Percentiles rank a stretch among this genome's conserved stretches.
Conservation (phyloP, 2,329 filamentous ascomycete genomes). For the Trichoderma semiorbis region DNA sequence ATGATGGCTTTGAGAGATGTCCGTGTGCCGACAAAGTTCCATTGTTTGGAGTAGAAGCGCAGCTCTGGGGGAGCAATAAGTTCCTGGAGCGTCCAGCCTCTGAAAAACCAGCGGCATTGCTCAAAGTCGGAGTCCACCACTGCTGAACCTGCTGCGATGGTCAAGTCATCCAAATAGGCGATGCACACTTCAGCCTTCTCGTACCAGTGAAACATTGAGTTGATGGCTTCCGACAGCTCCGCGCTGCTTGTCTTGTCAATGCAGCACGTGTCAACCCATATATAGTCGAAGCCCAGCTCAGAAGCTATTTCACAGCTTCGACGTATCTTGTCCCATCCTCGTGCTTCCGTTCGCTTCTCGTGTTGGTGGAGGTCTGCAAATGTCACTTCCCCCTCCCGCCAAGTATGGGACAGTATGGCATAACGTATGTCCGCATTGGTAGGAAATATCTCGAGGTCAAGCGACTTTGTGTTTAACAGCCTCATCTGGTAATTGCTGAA, state of each 20-base stretch:
- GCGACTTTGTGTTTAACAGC: constrained; percentile 25
- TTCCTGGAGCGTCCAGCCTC: constrained; percentile 32
- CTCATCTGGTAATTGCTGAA: constrained; percentile 22
- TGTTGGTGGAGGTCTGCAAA: constrained; percentile 21
- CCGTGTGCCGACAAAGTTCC: constrained; percentile 22
- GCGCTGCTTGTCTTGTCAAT: constrained; percentile 33
- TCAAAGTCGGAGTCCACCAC: constrained; percentile 3
- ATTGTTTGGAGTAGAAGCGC: constrained; percentile 26
- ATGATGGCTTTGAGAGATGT: constrained; percentile 23
- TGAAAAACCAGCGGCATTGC: constrained; percentile 27
- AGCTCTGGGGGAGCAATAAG: constrained; percentile 28
- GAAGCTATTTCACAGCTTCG: constrained; percentile 23
- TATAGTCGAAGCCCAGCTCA: constrained; percentile 22
- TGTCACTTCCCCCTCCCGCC: constrained; percentile 25
- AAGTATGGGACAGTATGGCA: constrained; percentile 30
- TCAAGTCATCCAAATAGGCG: constrained; percentile 27
- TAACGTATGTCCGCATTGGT: constrained; percentile 23
- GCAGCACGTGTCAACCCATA: constrained; percentile 34
- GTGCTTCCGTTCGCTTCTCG: background rate
- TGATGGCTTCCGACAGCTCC: constrained; percentile 32
- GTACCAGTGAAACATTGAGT: constrained; percentile 36
- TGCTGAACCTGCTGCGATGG: background rate
- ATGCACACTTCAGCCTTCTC: constrained; percentile 27
- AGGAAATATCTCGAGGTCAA: constrained; percentile 23
- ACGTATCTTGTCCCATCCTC: constrained; percentile 23